Conservation (phyloP, 805 yeast species). For the Danielozyma ontarioensis region DNA sequence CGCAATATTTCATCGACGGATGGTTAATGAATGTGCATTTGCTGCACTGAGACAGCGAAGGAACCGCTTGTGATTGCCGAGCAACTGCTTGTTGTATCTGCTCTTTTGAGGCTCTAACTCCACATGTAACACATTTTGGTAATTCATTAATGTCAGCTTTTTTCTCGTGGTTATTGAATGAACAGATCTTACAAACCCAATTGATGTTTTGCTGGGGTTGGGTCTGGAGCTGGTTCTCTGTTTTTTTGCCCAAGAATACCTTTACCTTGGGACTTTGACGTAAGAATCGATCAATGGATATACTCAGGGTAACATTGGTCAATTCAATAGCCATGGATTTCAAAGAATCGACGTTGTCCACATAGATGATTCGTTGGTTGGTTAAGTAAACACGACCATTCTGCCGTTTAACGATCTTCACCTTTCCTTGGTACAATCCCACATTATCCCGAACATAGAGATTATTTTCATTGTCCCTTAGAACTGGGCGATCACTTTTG, state of each 20-base stretch:
- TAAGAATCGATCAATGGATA: conserved; percentile 52
- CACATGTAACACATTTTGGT: conserved; percentile 38
- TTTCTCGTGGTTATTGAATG: conserved; percentile 48
- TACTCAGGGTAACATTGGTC: conserved; percentile 33
- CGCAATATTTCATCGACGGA: conserved; percentile 72
- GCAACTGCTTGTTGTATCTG: conserved; percentile 5
- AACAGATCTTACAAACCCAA: conserved; percentile 92
- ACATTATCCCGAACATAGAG: conserved; percentile 28
- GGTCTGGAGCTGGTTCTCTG: conserved; percentile 1
- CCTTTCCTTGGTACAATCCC: conserved; percentile 77
- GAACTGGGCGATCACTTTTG: conserved; percentile 35
- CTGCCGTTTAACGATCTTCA: conserved; percentile 59
- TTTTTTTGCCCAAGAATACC: conserved; percentile 14
- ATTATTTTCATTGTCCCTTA: conserved; percentile 26
- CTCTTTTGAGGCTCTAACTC: conserved; percentile 19
- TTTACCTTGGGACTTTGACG: conserved; percentile 77
- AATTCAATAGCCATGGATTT: conserved; percentile 47
- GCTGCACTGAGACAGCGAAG: conserved; percentile 33
- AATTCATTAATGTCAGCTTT: conserved; percentile 13
- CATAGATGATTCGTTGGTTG: conserved; percentile 63
- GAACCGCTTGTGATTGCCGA: conserved; percentile 6
- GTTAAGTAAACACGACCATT: conserved; percentile 79
- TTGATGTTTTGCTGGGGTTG: conserved; percentile 13
- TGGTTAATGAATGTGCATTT: conserved; percentile 81
- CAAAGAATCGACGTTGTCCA: conserved; percentile 46